A percentile compares a stretch with the other conserved stretches of the same genome.
Evolutionary conservation across 495 filamentous ascomycete genomes (phyloP).

Genomic region (Tuber microsphaerosporum): DNA sequence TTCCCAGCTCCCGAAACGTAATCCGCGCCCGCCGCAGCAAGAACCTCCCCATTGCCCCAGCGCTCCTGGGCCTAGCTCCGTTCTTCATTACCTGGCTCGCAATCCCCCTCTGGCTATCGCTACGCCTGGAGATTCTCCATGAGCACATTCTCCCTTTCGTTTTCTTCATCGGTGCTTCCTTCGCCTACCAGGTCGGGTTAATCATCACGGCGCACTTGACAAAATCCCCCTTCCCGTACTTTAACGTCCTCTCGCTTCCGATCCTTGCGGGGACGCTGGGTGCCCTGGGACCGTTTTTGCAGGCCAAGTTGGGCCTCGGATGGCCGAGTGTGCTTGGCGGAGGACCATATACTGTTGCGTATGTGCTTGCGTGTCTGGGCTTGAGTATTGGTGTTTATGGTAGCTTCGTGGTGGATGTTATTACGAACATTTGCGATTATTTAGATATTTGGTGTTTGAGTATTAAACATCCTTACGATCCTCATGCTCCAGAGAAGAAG

Average conservation of each 20-base stretch:
- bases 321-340: slow-evolving; percentile 74
- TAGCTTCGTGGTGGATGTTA: slow-evolving; percentile 91
- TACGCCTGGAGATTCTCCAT: slow-evolving; percentile 74
- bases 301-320: slow-evolving; percentile 55
- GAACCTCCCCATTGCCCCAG: slow-evolving; percentile 59
- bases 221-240: slow-evolving; percentile 78
- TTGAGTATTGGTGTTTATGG: slow-evolving; percentile 79
- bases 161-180: slow-evolving; percentile 77
- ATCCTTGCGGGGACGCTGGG: slow-evolving; percentile 69
- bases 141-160: slow-evolving; percentile 79
- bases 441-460: slow-evolving; percentile 97
- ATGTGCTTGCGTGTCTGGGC: slow-evolving; percentile 76
- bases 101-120: slow-evolving; percentile 66
- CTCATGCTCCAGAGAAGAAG: slow-evolving; percentile 12
- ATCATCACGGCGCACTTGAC: slow-evolving; percentile 92
- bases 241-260: slow-evolving; percentile 67
- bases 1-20: slow-evolving; percentile 64
- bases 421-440: slow-evolving; percentile 94
- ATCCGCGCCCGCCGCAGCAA: slow-evolving; percentile 67
- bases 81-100: slow-evolving; percentile 68
- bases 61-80: slow-evolving; percentile 73
- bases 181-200: slow-evolving; percentile 86
- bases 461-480: slow-evolving; percentile 62
- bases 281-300: slow-evolving; percentile 60
- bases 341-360: slow-evolving; percentile 72